Evolutionary conservation across 2,329 filamentous ascomycete species (phyloP).

Genomic region (Chaetomium globosum): DNA sequence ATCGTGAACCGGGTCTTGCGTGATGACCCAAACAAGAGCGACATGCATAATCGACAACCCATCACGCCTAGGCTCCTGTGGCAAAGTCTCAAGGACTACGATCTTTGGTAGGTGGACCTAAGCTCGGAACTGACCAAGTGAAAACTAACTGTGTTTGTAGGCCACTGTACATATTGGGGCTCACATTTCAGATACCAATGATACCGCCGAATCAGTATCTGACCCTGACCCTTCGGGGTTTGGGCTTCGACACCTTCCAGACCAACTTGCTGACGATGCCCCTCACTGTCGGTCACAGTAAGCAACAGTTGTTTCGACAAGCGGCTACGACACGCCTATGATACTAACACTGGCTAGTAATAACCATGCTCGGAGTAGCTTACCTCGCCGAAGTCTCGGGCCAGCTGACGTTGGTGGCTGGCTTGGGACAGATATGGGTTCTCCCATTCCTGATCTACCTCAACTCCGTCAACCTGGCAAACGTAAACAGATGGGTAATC

Average conservation of each 20-base stretch:
- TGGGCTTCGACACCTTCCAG: constrained; percentile 63
- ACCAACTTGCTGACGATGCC: constrained; percentile 67
- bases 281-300: constrained; percentile 44
- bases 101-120: constrained; percentile 40
- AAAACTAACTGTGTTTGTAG: constrained; percentile 28
- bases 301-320: not conserved
- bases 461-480: constrained; percentile 44
- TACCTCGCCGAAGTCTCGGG: constrained; percentile 51
- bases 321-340: not conserved
- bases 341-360: constrained; percentile 33
- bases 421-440: constrained; percentile 60
- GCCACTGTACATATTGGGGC: constrained; percentile 57
- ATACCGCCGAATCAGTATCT: constrained; percentile 56
- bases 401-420: constrained; percentile 53
- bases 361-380: constrained; percentile 45
- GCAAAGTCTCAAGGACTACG: constrained; percentile 56
- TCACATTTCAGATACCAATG: constrained; percentile 58
- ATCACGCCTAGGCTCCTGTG: constrained; percentile 55
- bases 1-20: constrained; percentile 61
- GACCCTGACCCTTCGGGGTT: constrained; percentile 58
- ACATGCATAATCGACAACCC: constrained; percentile 63
- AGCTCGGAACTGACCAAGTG: too few relatives aligned
- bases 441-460: constrained; percentile 61
- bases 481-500: constrained; percentile 47
- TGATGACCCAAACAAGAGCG: constrained; percentile 62